Base-by-base conservation (phyloP, 345 rosid species). In the Eutrema heterophyllum region DNA sequence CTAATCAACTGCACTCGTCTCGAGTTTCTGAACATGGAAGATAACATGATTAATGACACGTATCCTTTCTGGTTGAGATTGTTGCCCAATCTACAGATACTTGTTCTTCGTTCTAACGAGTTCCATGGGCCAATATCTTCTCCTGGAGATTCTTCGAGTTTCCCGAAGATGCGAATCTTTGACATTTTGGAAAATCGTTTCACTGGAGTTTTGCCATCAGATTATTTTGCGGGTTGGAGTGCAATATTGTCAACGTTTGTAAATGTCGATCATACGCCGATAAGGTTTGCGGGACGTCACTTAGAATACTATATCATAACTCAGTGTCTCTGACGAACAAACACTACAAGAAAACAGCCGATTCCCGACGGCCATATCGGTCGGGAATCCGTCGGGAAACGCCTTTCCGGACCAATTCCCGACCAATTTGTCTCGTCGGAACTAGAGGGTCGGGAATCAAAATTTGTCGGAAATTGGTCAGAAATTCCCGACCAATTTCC, bases 11-110 rank as follows among this genome's bases (percentile, higher is more conserved):
- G 86, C 16, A 21, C 3, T 4, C 14, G 0, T 11, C 62, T 88
- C 24, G 83, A 85, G 75, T 79, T 88, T 54, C 5, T 86, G 12
- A 71, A 82, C 50, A 24, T 88, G 7, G 85, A 83, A 1, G 71
- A 64, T 35, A 88, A 88, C 64, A 48, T 1, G 6, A 64, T 85
- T 14, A 51, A 2, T 0, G 89, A 81, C 30, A 24, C 0, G 0
- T 86, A 81, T 55, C 89, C 88, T 0, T 86, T 83, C 6, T 72
- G 72, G 44, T 56, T 86, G 75, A 72, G 52, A 61, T 70, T 24
- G 5, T 5, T 77, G 40, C 55, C 81, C 0, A 29, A 11, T 9
- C 51, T 86, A 21, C 83, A 76, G 15, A 70, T 84, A 62, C 82
- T 88, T 6, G 78, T 81, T 57, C 33, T 86, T 46, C 85, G 87